Percentiles rank a stretch among this genome's conserved stretches.
Conservation (phyloP, 495 filamentous ascomycete species). For the Durotheca rogersii region DNA sequence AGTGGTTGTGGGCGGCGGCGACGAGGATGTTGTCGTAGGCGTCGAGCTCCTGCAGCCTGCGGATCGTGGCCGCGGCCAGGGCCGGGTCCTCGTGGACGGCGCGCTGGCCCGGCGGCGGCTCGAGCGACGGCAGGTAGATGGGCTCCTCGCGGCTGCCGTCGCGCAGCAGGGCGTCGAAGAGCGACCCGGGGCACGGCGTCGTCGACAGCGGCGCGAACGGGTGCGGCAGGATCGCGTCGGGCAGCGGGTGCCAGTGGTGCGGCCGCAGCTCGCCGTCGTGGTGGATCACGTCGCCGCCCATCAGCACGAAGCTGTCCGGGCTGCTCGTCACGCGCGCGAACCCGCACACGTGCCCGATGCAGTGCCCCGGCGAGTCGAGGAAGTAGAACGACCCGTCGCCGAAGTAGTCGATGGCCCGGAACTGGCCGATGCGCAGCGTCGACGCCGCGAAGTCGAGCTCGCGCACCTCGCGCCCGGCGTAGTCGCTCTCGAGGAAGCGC, state of each 20-base stretch:
- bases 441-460: conserved; percentile 48
- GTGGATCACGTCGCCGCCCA: conserved; percentile 59
- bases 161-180: conserved; percentile 43
- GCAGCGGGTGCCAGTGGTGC: conserved; percentile 49
- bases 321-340: conserved; percentile 52
- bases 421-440: conserved; percentile 45
- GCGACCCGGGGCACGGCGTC: conserved; percentile 39
- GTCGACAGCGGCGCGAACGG: conserved; percentile 29
- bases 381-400: conserved; percentile 61
- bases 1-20: conserved; percentile 55
- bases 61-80: conserved; percentile 39
- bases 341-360: conserved; percentile 57
- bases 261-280: conserved; percentile 57
- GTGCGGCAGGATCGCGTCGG: conserved; percentile 43
- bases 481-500: conserved; percentile 47
- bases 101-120: too few species aligned
- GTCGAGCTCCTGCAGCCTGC: conserved; percentile 51
- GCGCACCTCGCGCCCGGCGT: conserved; percentile 40
- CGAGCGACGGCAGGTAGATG: conserved; percentile 38
- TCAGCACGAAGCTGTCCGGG: conserved; percentile 54
- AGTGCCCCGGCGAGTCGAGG: conserved; percentile 58
- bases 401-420: conserved; percentile 61
- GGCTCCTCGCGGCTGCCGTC: conserved; percentile 26
- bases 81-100: conserved; percentile 30
- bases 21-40: conserved; percentile 53